Conservation (phyloP, 139 green algal species). For the Monoraphidium neglectum region DNA sequence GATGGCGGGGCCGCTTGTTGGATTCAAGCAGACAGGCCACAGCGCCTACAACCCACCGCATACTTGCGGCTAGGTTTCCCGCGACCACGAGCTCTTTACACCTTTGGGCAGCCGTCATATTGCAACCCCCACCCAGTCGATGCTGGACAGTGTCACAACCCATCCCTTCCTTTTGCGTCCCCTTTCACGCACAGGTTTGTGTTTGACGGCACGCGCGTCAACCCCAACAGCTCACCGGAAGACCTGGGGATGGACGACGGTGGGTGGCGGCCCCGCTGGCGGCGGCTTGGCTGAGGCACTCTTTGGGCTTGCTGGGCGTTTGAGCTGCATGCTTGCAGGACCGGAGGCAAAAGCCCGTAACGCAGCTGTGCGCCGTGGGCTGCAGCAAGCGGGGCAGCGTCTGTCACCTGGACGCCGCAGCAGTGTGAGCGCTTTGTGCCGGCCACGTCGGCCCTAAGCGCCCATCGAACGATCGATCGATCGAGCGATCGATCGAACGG, state of each 20-base stretch:
- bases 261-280: no score
- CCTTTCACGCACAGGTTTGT: conserved; percentile 26
- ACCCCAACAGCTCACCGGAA: conserved; percentile 13
- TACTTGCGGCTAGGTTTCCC: neutral
- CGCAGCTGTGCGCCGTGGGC: no score
- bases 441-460: no score
- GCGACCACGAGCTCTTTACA: neutral
- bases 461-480: no score
- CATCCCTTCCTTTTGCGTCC: neutral
- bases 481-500: no score
- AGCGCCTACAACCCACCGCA: neutral
- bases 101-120: neutral
- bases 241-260: conserved; percentile 7
- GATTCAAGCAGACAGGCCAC: neutral
- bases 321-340: no score
- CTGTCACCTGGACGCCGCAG: no score
- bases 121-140: neutral
- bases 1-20: neutral
- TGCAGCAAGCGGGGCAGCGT: no score
- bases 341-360: no score
- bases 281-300: no score
- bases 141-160: neutral
- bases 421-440: no score
- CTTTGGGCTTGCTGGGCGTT: no score
- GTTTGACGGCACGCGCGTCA: conserved; percentile 41